Conservation (phyloP, 805 yeast genomes). For the Lachancea quebecensis region DNA sequence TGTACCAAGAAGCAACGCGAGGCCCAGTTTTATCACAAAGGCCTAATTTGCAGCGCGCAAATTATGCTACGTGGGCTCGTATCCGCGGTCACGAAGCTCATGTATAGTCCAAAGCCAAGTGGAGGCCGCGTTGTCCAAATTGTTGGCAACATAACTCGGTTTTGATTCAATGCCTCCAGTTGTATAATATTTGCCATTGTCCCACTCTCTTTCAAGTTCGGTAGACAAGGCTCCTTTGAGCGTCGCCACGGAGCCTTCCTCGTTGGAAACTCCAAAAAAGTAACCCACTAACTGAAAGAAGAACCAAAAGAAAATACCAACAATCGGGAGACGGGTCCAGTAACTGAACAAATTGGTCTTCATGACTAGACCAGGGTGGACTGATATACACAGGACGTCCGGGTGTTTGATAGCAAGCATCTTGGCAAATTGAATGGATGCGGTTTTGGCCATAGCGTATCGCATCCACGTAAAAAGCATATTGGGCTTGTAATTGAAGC, state of each 20-base stretch:
- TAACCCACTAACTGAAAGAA: slow-evolving; percentile 62
- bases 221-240: slow-evolving; percentile 56
- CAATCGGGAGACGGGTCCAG: slow-evolving; percentile 69
- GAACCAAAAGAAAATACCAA: slow-evolving; percentile 72
- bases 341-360: slow-evolving; percentile 67
- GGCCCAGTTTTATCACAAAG: too few species aligned
- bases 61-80: slow-evolving; percentile 11
- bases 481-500: slow-evolving; percentile 54
- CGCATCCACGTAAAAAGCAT: slow-evolving; percentile 70
- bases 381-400: slow-evolving; percentile 52
- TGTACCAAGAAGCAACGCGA: too few species aligned
- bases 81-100: slow-evolving; percentile 50
- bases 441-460: slow-evolving; percentile 70
- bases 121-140: slow-evolving; percentile 52
- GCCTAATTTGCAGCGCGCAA: too few species aligned
- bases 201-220: slow-evolving; percentile 40
- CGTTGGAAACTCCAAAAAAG: slow-evolving; percentile 63
- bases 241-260: slow-evolving; percentile 63
- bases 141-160: slow-evolving; percentile 55
- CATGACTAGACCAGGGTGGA: slow-evolving; percentile 86
- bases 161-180: slow-evolving; percentile 50
- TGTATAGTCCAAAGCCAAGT: slow-evolving; percentile 78
- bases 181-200: slow-evolving; percentile 64
- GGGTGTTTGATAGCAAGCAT: slow-evolving; percentile 62
- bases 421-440: slow-evolving; percentile 67